Percentiles rank a stretch among this genome's conserved stretches.
These are phyloP conservation scores for Colletotrichum siamense DNA, from an alignment of 2,329 filamentous ascomycete genomes.

Conservation along the genomic window DNA sequence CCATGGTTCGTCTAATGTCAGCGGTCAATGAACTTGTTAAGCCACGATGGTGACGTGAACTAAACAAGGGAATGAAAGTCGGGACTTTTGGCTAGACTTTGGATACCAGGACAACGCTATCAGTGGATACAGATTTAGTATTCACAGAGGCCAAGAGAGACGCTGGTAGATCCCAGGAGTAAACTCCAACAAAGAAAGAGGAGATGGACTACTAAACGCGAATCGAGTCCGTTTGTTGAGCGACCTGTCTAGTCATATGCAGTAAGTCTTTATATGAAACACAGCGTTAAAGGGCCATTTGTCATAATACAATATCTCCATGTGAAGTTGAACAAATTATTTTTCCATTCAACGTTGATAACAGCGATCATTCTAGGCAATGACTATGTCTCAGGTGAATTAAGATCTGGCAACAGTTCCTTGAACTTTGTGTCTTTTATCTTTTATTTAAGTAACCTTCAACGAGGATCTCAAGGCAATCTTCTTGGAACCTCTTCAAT, in stretches of 20 bases:
- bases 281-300: background rate
- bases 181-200: background rate
- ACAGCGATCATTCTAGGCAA: background rate
- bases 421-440: background rate
- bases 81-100: background rate
- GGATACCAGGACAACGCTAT: background rate
- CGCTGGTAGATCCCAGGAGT: background rate
- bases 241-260: background rate
- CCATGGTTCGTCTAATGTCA: background rate
- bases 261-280: background rate
- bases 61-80: background rate
- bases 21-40: background rate
- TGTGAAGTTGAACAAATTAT: background rate
- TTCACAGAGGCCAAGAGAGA: background rate
- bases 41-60: background rate
- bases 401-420: background rate
- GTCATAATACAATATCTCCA: background rate
- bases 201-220: background rate
- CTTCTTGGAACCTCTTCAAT: background rate
- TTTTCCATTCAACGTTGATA: background rate
- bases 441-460: background rate
- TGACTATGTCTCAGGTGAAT: background rate
- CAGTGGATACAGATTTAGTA: background rate
- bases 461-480: background rate
- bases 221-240: background rate